Conservation (phyloP, 192 early-diverging fungal species). For the Mortierella alpina region DNA sequence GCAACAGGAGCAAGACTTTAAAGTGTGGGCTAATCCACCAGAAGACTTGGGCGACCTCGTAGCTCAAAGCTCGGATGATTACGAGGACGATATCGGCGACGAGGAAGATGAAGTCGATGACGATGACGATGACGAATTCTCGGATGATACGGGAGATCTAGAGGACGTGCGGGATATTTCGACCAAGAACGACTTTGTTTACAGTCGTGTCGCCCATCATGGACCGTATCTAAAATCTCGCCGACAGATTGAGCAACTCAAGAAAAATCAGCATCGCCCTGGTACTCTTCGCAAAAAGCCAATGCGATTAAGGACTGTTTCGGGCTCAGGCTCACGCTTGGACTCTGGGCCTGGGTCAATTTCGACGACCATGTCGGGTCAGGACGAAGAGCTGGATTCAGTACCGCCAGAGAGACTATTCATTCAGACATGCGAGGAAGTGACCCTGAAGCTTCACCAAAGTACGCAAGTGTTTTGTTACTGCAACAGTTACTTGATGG, state of each 20-base stretch:
- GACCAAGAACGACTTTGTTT: constrained; percentile 16
- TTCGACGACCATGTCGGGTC: background rate
- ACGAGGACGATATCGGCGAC: constrained; percentile 27
- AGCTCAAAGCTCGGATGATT: constrained; percentile 45
- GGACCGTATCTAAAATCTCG: constrained; percentile 34
- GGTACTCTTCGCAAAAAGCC: constrained; percentile 16
- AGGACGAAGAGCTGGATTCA: background rate
- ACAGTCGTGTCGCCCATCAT: constrained; percentile 17
- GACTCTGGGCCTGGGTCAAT: background rate
- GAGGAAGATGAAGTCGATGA: constrained; percentile 41
- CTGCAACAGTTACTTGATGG: too few relatives aligned
- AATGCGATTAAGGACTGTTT: constrained; percentile 9
- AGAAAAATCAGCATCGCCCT: constrained; percentile 17
- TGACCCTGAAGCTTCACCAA: constrained; percentile 29
- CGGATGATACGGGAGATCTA: constrained; percentile 25
- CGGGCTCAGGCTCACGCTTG: constrained; percentile 6
- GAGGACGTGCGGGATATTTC: constrained; percentile 22
- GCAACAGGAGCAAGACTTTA: constrained; percentile 1
- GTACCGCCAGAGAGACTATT: constrained; percentile 12
- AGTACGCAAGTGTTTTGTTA: constrained; percentile 4
- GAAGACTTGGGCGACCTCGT: constrained; percentile 22
- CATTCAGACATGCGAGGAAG: constrained; percentile 18
- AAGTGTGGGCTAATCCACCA: constrained; percentile 16
- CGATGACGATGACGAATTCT: constrained; percentile 45
- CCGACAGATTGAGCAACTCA: constrained; percentile 14